Evolutionary conservation across 345 rosid genomes (phyloP), one percentile per base, ranked within the genome.

Genomic region (Psidium guajava): DNA sequence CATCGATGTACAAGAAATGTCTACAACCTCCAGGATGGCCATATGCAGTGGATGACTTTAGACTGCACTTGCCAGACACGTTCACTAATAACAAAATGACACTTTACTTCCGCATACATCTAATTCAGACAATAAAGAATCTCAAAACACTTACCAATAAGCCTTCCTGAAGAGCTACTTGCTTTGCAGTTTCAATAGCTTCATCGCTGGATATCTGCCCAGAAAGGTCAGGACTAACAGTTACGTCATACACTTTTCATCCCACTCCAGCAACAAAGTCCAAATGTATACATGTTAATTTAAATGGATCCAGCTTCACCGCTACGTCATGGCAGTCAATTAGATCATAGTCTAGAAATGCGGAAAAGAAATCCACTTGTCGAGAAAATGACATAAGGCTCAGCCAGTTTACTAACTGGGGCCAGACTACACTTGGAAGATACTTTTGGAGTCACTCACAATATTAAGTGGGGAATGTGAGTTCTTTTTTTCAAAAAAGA

Each of bases 111-210:
- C 10, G 54, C 84, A 82, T 53, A 11, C 27, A 52, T 54, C 84
- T 57, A 82, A 28, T 53, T 83, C 22, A 40, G 86, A 74, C 61
- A 47, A 82, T 36, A 69, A 69, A 36, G 25, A 69, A 69, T 69
- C 25, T 36, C 80, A 18, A 61, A 84, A 61, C 83, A 93, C 98
- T 91, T 83, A 97, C 99, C 97, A 97, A 85, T 93, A 97, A 91
- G 89, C 99, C 99, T 92, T 97, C 98, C 86, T 95, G 95, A 28
- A 95, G 95, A 47, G 99, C 99, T 89, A 97, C 86, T 91, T 97
- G 98, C 90, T 94, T 97, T 58, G 99, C 96, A n/a, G 94, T 95
- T 91, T 95, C 98, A 88, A 97, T 90, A 87, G 98, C 96, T 87
- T 95, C 98, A 85, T 94, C 95, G 88, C 99, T 94, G 58, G 99